Evolutionary conservation across 108 stramenopile species (phyloP).

Genomic region (Bacterosira constricta): DNA sequence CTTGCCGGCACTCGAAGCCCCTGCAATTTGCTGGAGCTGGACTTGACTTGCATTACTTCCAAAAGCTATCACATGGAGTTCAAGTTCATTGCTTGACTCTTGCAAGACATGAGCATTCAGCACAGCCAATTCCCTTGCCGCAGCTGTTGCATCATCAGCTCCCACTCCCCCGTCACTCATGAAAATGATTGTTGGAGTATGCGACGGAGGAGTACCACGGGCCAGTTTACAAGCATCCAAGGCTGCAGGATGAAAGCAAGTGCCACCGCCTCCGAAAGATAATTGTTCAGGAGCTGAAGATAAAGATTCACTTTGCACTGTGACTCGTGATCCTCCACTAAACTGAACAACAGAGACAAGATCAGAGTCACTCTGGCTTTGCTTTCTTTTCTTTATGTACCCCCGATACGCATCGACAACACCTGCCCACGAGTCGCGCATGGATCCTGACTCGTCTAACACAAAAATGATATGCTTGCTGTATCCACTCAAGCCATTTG

Average conservation of each 20-base stretch:
- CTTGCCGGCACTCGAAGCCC: slow-evolving; percentile 45
- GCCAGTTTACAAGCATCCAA: slow-evolving; percentile 33
- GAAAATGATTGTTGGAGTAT: slow-evolving; percentile 56
- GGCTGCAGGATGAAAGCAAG: slow-evolving; percentile 56
- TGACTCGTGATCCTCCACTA: slow-evolving; percentile 20
- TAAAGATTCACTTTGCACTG: slow-evolving; percentile 26
- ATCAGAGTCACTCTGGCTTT: slow-evolving; percentile 55
- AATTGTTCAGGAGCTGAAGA: slow-evolving; percentile 32
- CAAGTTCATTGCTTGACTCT: slow-evolving; percentile 39
- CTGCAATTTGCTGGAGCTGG: slow-evolving; percentile 53
- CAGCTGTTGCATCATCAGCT: slow-evolving; percentile 46
- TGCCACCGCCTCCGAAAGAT: slow-evolving; percentile 38
- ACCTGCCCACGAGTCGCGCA: slow-evolving; percentile 49
- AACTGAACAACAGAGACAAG: slow-evolving; percentile 68
- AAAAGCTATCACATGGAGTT: slow-evolving; percentile 72
- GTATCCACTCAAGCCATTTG: not conserved
- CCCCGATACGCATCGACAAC: slow-evolving; percentile 57
- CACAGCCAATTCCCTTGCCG: slow-evolving; percentile 46
- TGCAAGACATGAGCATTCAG: slow-evolving; percentile 28
- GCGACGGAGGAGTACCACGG: slow-evolving; percentile 37
- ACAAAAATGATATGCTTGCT: slow-evolving; percentile 65
- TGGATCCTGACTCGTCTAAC: slow-evolving; percentile 64
- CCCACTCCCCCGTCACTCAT: slow-evolving; percentile 64
- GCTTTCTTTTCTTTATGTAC: slow-evolving; percentile 41
- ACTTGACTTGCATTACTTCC: slow-evolving; percentile 33